Evolutionary conservation across 805 yeast genomes (phyloP), one percentile per base, ranked within the genome.

Genomic region (Zygoascus ofunaensis): DNA sequence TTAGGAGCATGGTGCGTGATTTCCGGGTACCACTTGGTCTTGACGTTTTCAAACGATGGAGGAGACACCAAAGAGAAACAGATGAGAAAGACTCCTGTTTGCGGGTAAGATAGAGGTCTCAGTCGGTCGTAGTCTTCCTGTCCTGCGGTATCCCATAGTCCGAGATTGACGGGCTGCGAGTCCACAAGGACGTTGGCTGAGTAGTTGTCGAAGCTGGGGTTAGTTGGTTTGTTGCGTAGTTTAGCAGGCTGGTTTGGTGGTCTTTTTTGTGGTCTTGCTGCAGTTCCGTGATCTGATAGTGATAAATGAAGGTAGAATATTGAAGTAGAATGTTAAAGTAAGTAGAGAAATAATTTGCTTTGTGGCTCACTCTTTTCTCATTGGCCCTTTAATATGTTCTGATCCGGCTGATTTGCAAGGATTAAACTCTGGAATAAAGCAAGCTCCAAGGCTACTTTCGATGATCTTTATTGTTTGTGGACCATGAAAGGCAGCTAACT

Each of bases 71-170:
- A 79, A 4, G 94, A 83, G 62, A 87, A 87, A 64, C 96, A 87
- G 47, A 85, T 76, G 43, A 87, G 65, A 58, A 87, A 87, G 30
- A 87, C 82, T 55, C 86, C 95, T 0, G 96, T 87, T 60, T 87
- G 95, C 3, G 95, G 95, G 58, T 87, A 87, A 5, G 92, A 82
- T 49, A 87, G 69, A 2, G 96, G 96, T 63, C 96, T 73, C 56
- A 87, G 71, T 49, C 95, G 72, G 61, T 87, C 95, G 62, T 87
- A 87, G 60, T 87, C 95, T 57, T 84, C 82, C 64, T 87, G 95
- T 22, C 96, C 96, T 2, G 96, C 95, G 14, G 96, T 87, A 74
- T 87, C 96, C 95, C 95, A 87, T 38, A 87, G 72, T 20, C 94
- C 94, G 42, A 87, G 70, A 57, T 85, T 86, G 56, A 83, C 80